Evolutionary conservation across 768 basidiomycete species (phyloP).

Genomic region (Pleurotus eryngii): DNA sequence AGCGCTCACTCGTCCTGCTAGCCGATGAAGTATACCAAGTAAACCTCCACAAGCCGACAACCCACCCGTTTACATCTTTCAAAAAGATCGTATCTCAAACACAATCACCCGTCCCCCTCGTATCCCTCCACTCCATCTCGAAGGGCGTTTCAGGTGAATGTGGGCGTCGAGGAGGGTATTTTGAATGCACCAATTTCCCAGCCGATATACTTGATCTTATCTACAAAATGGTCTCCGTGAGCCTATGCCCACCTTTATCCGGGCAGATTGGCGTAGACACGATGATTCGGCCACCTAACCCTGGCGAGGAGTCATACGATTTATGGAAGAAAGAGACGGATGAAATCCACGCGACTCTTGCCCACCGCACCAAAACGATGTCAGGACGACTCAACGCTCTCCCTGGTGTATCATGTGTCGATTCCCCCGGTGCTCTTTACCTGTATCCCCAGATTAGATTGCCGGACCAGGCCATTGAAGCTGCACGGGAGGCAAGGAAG

Average conservation of each 20-base stretch:
- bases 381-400: slow-evolving; percentile 74
- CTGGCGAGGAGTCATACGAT: slow-evolving; percentile 70
- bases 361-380: slow-evolving; percentile 69
- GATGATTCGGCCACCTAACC: slow-evolving; percentile 85
- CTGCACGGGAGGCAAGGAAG: slow-evolving; percentile 69
- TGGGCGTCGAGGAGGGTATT: slow-evolving; percentile 95
- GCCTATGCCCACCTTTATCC: slow-evolving; percentile 82
- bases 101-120: slow-evolving; percentile 72
- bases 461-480: slow-evolving; percentile 67
- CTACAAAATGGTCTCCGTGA: slow-evolving; percentile 95
- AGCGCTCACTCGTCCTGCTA: slow-evolving; percentile 81
- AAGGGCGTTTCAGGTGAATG: slow-evolving; percentile 97
- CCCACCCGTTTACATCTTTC: slow-evolving; percentile 87
- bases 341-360: slow-evolving; percentile 71
- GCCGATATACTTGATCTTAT: slow-evolving; percentile 79
- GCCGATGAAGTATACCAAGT: slow-evolving; percentile 99
- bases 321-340: slow-evolving; percentile 85
- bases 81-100: slow-evolving; percentile 77
- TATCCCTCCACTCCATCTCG: slow-evolving; percentile 97
- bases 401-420: slow-evolving; percentile 86
- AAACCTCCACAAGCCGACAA: slow-evolving; percentile 72
- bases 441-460: slow-evolving; percentile 84
- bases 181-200: slow-evolving; percentile 83
- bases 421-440: slow-evolving; percentile 91
- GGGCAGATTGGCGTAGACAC: slow-evolving; percentile 95